phyloP scores from a whole-genome alignment of 1,284 basidiomycete species.

The Boletus subluridellus region DNA sequence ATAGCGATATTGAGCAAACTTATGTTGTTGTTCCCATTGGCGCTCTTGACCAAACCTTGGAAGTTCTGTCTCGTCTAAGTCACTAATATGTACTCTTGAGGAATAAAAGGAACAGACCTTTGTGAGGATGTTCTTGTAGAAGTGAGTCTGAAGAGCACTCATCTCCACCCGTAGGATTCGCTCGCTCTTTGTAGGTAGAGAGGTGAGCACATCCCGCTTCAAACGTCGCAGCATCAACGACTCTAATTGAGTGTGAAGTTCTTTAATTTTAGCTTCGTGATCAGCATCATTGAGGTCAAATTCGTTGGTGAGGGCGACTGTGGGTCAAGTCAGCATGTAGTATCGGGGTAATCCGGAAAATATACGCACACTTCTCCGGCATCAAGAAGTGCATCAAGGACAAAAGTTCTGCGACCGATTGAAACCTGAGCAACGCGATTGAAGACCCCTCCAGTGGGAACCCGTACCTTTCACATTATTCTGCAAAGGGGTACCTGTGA shows the following conservation, averaged over 20 bases:
- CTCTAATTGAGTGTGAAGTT: constrained; percentile 90
- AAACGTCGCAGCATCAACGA: constrained; percentile 93
- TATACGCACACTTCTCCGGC: constrained; percentile 87
- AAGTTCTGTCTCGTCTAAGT: constrained; percentile 67
- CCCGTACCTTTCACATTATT: constrained; percentile 94
- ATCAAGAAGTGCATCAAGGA: constrained; percentile 99
- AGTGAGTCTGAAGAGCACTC: constrained; percentile 95
- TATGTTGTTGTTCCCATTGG: constrained; percentile 78
- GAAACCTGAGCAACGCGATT: constrained; percentile 7
- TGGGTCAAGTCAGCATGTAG: constrained; percentile 20
- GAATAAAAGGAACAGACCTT: constrained; percentile 52
- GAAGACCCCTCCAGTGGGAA: constrained; percentile 1
- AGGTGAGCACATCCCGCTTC: constrained; percentile 97
- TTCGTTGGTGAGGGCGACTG: constrained; percentile 83
- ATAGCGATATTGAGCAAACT: constrained; percentile 94
- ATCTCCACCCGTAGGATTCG: constrained; percentile 97
- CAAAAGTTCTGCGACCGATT: constrained; percentile 67
- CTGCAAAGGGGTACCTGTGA: constrained; percentile 97
- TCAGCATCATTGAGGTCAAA: constrained; percentile 93
- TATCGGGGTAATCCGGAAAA: neutral
- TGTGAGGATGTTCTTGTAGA: constrained; percentile 99
- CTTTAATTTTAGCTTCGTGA: constrained; percentile 93
- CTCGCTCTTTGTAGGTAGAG: constrained; percentile 96
- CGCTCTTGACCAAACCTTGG: constrained; percentile 85
- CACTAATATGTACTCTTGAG: neutral